Percentiles rank a stretch among this genome's conserved stretches.
Evolutionary conservation across 2,329 filamentous ascomycete genomes (phyloP).

Genomic region (Aspergillus candidus): DNA sequence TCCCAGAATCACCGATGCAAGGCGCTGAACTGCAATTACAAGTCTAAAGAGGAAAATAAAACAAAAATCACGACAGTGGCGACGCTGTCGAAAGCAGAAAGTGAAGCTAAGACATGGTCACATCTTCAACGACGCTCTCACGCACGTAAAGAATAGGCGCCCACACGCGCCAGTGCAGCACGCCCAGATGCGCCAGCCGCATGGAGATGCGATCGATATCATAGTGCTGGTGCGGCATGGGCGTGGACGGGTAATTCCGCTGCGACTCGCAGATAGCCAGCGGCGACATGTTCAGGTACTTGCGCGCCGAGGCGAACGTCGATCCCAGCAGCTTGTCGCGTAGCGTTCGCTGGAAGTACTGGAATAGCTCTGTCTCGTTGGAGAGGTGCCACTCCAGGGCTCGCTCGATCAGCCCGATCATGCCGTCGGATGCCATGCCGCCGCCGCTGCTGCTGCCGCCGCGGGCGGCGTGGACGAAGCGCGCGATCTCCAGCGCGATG

Average conservation of each 20-base stretch:
- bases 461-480: conserved; percentile 31
- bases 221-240: conserved; percentile 23
- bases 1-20: conserved; percentile 3
- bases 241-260: conserved; percentile 19
- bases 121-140: conserved; percentile 21
- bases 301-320: conserved; percentile 28
- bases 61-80: not conserved
- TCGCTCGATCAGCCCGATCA: conserved; percentile 29
- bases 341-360: conserved; percentile 29
- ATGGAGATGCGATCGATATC: conserved; percentile 55
- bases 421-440: conserved; percentile 26
- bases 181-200: conserved; percentile 72
- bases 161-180: conserved; percentile 91
- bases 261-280: conserved; percentile 41
- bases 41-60: not conserved
- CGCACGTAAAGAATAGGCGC: conserved; percentile 61
- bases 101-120: conserved; percentile 1
- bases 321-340: conserved; percentile 28
- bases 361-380: conserved; percentile 27
- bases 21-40: conserved; percentile 7
- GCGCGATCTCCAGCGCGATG: conserved; percentile 40
- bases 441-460: conserved; percentile 20
- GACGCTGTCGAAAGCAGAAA: not conserved
- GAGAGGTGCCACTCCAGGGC: conserved; percentile 31
- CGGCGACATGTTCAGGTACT: conserved; percentile 37